Percentiles rank a stretch among this genome's conserved stretches.
These are phyloP conservation scores for Rugosomyces carneus DNA, from an alignment of 1,284 basidiomycete genomes.

Conservation along the genomic window DNA sequence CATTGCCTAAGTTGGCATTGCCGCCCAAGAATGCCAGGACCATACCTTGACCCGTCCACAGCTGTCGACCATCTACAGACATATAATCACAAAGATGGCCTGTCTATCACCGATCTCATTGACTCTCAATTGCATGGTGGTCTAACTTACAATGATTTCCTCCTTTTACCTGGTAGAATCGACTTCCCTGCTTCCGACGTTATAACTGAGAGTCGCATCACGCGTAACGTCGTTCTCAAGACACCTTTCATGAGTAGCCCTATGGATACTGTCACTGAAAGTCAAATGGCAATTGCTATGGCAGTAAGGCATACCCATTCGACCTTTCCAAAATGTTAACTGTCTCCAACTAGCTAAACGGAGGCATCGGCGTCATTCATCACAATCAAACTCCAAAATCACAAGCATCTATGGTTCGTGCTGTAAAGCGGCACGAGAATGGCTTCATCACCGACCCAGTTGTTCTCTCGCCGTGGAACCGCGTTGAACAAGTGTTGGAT, in stretches of 20 bases:
- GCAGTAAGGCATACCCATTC: constrained; percentile 51
- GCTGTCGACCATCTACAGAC: constrained; percentile 72
- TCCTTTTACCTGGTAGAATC: constrained; percentile 94
- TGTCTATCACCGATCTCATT: constrained; percentile 85
- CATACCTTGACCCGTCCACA: constrained; percentile 51
- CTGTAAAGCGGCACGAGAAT: constrained; percentile 98
- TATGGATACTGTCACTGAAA: constrained; percentile 99
- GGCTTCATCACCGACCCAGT: constrained; percentile 97
- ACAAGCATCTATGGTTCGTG: constrained; percentile 95
- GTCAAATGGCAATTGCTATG: constrained; percentile 94
- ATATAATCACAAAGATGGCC: constrained; percentile 81
- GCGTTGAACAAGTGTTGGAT: constrained; percentile 87
- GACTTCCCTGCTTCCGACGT: constrained; percentile 86
- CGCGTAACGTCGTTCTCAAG: constrained; percentile 89
- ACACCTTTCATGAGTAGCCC: constrained; percentile 97
- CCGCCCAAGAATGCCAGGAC: constrained; percentile 20
- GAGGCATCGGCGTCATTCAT: constrained; percentile 98
- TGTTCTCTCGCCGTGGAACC: constrained; percentile 73
- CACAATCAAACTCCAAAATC: constrained; percentile 89
- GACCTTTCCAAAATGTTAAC: constrained; percentile 16
- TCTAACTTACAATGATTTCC: constrained; percentile 95
- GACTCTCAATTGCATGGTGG: constrained; percentile 86
- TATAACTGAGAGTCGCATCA: constrained; percentile 81
- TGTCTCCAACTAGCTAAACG: constrained; percentile 61
- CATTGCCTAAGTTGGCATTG: constrained; percentile 15